Evolutionary conservation across 169 alveolate species (phyloP).

Genomic region (Cryptosporidium baileyi): DNA sequence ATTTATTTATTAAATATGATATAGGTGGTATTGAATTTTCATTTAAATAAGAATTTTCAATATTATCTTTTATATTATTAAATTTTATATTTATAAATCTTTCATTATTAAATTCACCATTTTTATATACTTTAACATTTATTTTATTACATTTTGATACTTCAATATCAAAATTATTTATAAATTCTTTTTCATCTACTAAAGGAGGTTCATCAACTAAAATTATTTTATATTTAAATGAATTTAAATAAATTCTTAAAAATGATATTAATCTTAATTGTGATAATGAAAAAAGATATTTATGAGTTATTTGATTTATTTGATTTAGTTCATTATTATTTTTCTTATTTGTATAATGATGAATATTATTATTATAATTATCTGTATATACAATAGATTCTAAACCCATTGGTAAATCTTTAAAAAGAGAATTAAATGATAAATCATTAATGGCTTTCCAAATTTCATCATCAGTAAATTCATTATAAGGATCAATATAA

Average conservation of each 20-base stretch:
- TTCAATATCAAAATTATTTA: neutral
- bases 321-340: neutral
- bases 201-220: conserved; percentile 63
- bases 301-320: neutral
- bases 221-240: neutral
- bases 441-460: conserved; percentile 50
- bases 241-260: conserved; percentile 39
- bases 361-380: conserved; percentile 2
- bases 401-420: conserved; percentile 25
- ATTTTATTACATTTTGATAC: neutral
- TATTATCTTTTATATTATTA: neutral
- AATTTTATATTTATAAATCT: neutral
- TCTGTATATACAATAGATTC: conserved; percentile 30
- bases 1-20: conserved; percentile 24
- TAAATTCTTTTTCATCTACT: neutral
- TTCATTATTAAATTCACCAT: neutral
- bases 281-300: conserved; percentile 16
- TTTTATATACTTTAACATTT: neutral
- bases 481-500: conserved; percentile 48
- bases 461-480: conserved; percentile 14
- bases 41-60: neutral
- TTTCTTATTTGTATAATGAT: neutral
- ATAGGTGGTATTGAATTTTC: neutral
- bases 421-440: conserved; percentile 12
- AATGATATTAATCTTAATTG: conserved; percentile 36